These are phyloP conservation scores for Bipolaris oryzae DNA, from an alignment of 2,329 filamentous ascomycete species.

Conservation along the genomic window DNA sequence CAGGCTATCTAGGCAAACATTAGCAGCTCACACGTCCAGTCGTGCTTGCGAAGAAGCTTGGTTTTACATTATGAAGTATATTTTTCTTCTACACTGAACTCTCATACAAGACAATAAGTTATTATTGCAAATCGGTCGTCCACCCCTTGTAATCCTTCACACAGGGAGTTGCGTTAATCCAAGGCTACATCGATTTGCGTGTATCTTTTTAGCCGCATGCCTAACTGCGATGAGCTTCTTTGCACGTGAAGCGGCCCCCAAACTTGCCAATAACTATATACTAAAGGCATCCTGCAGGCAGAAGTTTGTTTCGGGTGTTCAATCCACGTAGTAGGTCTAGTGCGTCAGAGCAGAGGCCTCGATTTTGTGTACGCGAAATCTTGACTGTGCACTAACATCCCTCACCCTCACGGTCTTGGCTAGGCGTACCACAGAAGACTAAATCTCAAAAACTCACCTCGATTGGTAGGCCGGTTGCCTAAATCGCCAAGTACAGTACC, in stretches of 20 bases:
- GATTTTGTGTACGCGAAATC: not conserved
- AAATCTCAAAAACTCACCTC: not conserved
- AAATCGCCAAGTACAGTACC: too few relatives aligned
- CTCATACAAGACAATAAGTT: too few relatives aligned
- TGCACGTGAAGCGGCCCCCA: too few relatives aligned
- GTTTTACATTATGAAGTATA: too few relatives aligned
- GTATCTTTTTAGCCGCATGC: too few relatives aligned
- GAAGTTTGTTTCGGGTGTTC: not conserved
- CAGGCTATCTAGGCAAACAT: not conserved
- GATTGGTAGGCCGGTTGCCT: too few relatives aligned
- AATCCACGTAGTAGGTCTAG: not conserved
- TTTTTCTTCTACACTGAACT: not conserved
- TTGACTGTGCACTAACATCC: not conserved
- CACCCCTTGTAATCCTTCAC: too few relatives aligned
- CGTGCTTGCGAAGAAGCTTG: too few relatives aligned
- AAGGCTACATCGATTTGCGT: too few relatives aligned
- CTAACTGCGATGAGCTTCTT: too few relatives aligned
- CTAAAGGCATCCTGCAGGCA: not conserved
- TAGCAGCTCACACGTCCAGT: not conserved
- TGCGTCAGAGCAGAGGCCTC: not conserved
- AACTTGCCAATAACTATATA: not conserved
- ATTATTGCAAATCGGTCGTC: too few relatives aligned
- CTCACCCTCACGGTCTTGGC: not conserved
- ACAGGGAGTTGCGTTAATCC: too few relatives aligned
- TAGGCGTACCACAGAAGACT: not conserved